These are phyloP conservation scores for Epichloe coenophiala DNA, from an alignment of 2,329 filamentous ascomycete genomes.

Conservation along the genomic window DNA sequence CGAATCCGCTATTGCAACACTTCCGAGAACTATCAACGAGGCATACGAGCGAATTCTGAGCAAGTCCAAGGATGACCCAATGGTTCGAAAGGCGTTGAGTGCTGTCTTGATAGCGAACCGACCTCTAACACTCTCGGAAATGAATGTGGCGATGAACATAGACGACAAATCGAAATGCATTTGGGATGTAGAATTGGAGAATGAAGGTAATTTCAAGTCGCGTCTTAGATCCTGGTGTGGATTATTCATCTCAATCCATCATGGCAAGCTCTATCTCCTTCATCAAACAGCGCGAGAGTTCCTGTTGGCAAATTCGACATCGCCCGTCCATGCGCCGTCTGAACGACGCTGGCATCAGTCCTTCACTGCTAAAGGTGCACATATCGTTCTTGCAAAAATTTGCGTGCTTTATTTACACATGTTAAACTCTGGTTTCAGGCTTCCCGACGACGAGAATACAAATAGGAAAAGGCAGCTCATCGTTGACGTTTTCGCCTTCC, in stretches of 20 bases:
- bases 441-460: no score
- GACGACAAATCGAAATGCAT: no score
- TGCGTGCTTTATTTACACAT: no score
- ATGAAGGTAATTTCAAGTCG: no score
- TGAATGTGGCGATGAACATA: no score
- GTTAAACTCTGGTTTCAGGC: no score
- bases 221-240: no score
- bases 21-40: neutral
- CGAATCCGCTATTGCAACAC: conserved; percentile 7
- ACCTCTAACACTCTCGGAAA: neutral
- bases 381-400: no score
- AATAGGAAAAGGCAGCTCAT: no score
- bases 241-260: conserved; percentile 16
- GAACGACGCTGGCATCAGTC: neutral
- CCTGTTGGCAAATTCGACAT: conserved; percentile 11
- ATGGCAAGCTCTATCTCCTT: conserved; percentile 16
- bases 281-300: conserved; percentile 21
- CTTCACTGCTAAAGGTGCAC: neutral
- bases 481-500: no score
- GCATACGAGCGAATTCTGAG: neutral
- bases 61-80: neutral
- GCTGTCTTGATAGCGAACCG: neutral
- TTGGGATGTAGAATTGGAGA: no score
- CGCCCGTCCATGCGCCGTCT: conserved; percentile 2
- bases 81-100: neutral